Evolutionary conservation across 805 yeast genomes (phyloP).

Genomic region (Spathaspora arborariae): DNA sequence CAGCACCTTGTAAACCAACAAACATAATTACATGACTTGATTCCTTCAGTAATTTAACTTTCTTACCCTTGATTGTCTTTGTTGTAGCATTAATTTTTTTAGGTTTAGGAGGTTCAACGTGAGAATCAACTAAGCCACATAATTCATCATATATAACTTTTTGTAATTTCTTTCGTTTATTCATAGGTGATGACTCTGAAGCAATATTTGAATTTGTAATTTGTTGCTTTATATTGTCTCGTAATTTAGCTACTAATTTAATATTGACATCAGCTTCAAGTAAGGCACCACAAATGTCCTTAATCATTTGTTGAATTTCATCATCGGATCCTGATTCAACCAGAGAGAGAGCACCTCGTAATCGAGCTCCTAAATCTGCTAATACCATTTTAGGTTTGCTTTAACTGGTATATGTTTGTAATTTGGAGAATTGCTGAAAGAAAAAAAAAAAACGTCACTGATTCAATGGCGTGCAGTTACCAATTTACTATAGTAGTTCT

Average conservation of each 20-base stretch:
- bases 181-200: conserved; percentile 47
- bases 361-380: conserved; percentile 42
- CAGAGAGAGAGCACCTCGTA: conserved; percentile 39
- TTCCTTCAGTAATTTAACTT: conserved; percentile 15
- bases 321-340: conserved; percentile 38
- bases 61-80: conserved; percentile 26
- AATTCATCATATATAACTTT: conserved; percentile 94
- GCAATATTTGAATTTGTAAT: conserved; percentile 50
- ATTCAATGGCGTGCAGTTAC: not conserved
- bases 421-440: not conserved
- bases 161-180: conserved; percentile 79
- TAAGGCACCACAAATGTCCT: conserved; percentile 85
- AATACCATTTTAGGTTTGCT: conserved; percentile 31
- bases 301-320: conserved; percentile 54
- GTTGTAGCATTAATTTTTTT: conserved; percentile 54
- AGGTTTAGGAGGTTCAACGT: conserved; percentile 66
- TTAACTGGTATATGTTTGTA: not conserved
- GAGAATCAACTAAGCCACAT: conserved; percentile 77
- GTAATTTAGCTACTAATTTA: conserved; percentile 69
- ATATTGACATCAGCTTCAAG: conserved; percentile 94
- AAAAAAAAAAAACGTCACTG: not conserved
- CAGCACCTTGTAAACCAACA: conserved; percentile 98
- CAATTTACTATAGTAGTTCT: not conserved
- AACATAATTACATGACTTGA: conserved; percentile 77
- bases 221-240: conserved; percentile 50